Conservation (phyloP, 805 yeast genomes). For the Limtongia smithiae region DNA sequence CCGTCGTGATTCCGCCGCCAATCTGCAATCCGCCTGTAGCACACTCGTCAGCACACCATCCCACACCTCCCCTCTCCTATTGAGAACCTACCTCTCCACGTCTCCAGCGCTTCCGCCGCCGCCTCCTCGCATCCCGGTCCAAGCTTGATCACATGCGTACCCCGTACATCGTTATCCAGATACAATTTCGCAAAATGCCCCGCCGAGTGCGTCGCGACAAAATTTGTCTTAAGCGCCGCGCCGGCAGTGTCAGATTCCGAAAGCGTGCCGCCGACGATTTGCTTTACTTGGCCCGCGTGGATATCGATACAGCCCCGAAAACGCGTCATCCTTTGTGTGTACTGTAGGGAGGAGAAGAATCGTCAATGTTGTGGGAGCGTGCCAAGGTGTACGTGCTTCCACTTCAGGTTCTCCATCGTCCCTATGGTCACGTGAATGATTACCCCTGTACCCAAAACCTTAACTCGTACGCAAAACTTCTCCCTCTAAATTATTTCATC, state of each 20-base stretch:
- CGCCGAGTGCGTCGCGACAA: constrained; percentile 71
- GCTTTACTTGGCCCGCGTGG: constrained; percentile 93
- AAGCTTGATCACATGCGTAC: constrained; percentile 91
- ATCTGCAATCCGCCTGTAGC: constrained; percentile 56
- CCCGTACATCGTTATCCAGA: constrained; percentile 51
- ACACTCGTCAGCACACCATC: neutral
- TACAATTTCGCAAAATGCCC: constrained; percentile 73
- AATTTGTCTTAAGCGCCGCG: constrained; percentile 58
- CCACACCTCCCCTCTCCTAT: neutral
- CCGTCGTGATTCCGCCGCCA: constrained; percentile 85
- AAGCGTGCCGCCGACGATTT: constrained; percentile 92
- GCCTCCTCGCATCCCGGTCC: constrained; percentile 82
- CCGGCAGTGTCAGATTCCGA: constrained; percentile 50
- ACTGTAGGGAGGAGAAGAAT: neutral
- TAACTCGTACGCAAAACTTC: too few species aligned
- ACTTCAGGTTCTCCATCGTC: too few species aligned
- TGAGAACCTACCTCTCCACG: constrained; percentile 57
- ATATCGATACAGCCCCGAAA: constrained; percentile 95
- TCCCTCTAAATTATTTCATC: too few species aligned
- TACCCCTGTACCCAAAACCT: too few species aligned
- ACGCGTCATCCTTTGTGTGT: constrained; percentile 29
- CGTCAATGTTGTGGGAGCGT: too few species aligned
- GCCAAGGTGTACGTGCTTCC: too few species aligned
- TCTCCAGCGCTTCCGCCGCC: constrained; percentile 66
- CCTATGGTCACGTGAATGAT: too few species aligned